Percentiles rank a stretch among this genome's conserved stretches.
Conservation (phyloP, 2,329 filamentous ascomycete species). For the Aspergillus pseudoterreus region DNA sequence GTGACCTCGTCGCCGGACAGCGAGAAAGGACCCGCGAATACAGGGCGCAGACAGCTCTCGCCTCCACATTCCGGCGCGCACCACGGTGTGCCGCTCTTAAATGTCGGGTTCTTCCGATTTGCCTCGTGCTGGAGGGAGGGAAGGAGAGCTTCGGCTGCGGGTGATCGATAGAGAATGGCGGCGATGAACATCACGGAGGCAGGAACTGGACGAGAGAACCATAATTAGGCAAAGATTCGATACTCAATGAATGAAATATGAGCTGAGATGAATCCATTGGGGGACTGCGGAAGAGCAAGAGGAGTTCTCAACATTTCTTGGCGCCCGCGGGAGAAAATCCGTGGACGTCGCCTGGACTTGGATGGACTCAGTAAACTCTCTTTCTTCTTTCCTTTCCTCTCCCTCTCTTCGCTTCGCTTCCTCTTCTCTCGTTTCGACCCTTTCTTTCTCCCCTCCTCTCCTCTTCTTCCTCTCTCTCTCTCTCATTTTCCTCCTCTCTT, state of each 20-base stretch:
- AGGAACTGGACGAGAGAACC: neutral
- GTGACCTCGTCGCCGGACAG: too few relatives aligned
- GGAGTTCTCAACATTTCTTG: neutral
- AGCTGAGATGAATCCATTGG: neutral
- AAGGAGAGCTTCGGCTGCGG: neutral
- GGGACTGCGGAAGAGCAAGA: neutral
- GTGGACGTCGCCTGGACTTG: neutral
- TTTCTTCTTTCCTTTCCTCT: neutral
- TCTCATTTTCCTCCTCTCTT: slow-evolving; percentile 1
- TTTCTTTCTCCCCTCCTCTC: neutral
- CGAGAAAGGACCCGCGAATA: too few relatives aligned
- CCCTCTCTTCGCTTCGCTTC: neutral
- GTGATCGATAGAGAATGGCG: neutral
- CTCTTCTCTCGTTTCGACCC: neutral
- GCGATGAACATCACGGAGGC: neutral
- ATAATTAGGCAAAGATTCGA: slow-evolving; percentile 1
- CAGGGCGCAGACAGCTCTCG: too few relatives aligned
- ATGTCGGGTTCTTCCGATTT: neutral
- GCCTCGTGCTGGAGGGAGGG: neutral
- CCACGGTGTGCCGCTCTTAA: too few relatives aligned
- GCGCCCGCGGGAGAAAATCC: slow-evolving; percentile 2
- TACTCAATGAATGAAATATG: neutral
- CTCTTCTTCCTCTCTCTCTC: slow-evolving; percentile 2
- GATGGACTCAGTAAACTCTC: neutral
- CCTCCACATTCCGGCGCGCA: too few relatives aligned